Evolutionary conservation across 2,329 filamentous ascomycete genomes (phyloP), one percentile per base, ranked within the genome.

Genomic region (Penicillium olsonii): DNA sequence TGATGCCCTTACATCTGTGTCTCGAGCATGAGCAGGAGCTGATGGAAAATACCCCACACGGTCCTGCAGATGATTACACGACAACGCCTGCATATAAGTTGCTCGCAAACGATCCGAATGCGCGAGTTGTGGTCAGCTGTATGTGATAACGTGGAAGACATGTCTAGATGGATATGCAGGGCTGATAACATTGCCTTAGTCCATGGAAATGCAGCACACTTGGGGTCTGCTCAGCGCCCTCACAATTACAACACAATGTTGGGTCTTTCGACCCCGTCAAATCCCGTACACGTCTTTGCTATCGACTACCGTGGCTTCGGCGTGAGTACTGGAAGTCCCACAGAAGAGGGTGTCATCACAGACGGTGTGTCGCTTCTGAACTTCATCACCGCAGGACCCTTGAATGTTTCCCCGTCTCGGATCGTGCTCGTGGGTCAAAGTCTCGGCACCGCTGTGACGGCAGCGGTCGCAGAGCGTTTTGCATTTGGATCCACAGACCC

Each of bases 251-350:
- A 91, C 60, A 80, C 85, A 37, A 76, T 96, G 35, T 84, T 90
- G 4, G 82, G 87, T 44, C 84, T 85, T 2, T 87, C 87, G 2
- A 81, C 80, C 0, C 84, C 78, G 0, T 77, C 81, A 48, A 83
- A 71, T 41, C 74, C 74, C 2, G 62, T 91, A 46, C 92, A 96
- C 65, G 82, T 96, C 37, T 77, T 96, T n/a, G 83, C 90, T 33
- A 84, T 96, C 61, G 91, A 96, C 75, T 96, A 96, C 71, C 87
- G 92, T 15, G 92, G 92, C 6, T 96, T 90, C 60, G 92, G 91
- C 1, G 79, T 83, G 33, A 94, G 88, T 8, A 89, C 85, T 0
- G 90, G 92, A n/a, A 74, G 72, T 4, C 92, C 92, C 0, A 87
- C 85, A 0, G 92, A 97, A 72, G 74, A 80, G 29, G 92, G 92